phyloP scores from a whole-genome alignment of 2,329 filamentous ascomycete species.

The Ophiostoma novo-ulmi region DNA sequence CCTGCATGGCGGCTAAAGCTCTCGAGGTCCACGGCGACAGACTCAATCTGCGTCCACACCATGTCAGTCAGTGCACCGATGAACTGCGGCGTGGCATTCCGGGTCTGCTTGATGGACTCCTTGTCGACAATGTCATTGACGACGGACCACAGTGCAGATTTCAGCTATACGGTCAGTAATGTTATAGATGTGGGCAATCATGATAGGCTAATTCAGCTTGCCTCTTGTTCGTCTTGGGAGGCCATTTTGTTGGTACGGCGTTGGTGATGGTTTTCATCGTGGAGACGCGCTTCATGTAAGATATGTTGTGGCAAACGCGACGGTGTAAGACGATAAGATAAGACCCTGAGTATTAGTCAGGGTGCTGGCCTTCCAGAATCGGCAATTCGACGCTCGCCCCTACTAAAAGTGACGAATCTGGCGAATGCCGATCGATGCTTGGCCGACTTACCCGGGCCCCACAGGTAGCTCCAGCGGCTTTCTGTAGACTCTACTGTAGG shows the following conservation, averaged over 20 bases:
- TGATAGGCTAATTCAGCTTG: constrained; percentile 9
- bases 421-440: constrained; percentile 13
- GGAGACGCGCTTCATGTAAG: background rate
- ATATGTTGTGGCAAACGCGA: background rate
- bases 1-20: constrained; percentile 68
- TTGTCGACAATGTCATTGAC: constrained; percentile 86
- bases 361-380: background rate
- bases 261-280: background rate
- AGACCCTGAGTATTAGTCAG: background rate
- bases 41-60: constrained; percentile 78
- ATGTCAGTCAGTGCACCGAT: constrained; percentile 82
- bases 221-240: constrained; percentile 32
- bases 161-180: constrained; percentile 47
- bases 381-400: background rate
- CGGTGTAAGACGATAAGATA: background rate
- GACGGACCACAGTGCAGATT: constrained; percentile 77
- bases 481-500: too few relatives aligned
- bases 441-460: constrained; percentile 7
- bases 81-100: constrained; percentile 88
- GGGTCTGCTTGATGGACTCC: constrained; percentile 64
- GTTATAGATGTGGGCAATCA: background rate
- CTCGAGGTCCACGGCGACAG: constrained; percentile 53
- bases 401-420: constrained; percentile 5
- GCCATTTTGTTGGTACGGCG: constrained; percentile 27
- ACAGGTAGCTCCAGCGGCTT: background rate